Evolutionary conservation across 306 rosid species (phyloP), one percentile per base, ranked within the genome.

Genomic region (Dalbergia oliveri): DNA sequence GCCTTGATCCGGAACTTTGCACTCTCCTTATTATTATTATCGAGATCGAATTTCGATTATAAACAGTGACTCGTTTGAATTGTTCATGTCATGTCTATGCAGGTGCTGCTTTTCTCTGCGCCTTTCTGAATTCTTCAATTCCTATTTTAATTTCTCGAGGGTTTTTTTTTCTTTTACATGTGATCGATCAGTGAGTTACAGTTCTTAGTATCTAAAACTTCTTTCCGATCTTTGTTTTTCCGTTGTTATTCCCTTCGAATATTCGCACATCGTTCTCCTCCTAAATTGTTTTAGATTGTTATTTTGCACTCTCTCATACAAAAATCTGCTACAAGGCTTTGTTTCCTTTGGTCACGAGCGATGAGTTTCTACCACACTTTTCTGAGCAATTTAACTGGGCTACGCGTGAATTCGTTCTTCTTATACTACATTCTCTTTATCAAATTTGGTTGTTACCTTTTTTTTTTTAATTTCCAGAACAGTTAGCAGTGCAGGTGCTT

Each of bases 381-480:
- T 37, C 33, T 75, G 18, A 69, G 62, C 39, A 63, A 76, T 60
- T 16, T 21, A 50, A 66, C 58, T 66, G 18, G 60, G 60, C 26
- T 63, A 35, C 57, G 49, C 58, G 49, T 51, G 68, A 58, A 62
- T 65, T 75, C 79, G n/a, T 72, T 82, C 34, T 44, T 47, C 56
- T 19, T 11, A 11, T 37, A 47, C n/a, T 5, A n/a, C 39, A 13
- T 62, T 63, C 71, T 54, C 9, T 64, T 76, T 35, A 19, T 53
- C 5, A 62, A 56, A 56, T 3, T 58, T 41, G 44, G 18, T 59
- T 50, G 80, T 57, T 74, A 13, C 66, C 5, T 84, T 80, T 80
- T 67, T 37, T 37, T 26, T 26, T n/a, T n/a, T n/a, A n/a, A n/a
- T n/a, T n/a, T 26, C 31, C 83, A 80, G 87, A 81, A 67, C 83